These are phyloP conservation scores for Reticulascus tulasneorum DNA, from an alignment of 2,329 filamentous ascomycete genomes.

Conservation along the genomic window DNA sequence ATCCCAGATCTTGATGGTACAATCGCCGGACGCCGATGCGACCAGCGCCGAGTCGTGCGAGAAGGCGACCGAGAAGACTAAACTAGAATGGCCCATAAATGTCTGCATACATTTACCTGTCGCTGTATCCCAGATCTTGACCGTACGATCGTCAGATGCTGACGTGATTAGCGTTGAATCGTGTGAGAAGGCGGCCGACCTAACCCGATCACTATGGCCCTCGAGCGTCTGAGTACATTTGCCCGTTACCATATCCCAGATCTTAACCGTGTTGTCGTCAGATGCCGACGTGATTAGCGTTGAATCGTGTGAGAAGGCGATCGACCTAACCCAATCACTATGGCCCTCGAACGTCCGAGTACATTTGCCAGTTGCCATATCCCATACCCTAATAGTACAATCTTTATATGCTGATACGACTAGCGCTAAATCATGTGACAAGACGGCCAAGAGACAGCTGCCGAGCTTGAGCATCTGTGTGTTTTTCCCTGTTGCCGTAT, in stretches of 20 bases:
- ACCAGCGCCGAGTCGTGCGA: slow-evolving; percentile 71
- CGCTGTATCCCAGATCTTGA: slow-evolving; percentile 98
- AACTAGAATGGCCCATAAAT: slow-evolving; percentile 89
- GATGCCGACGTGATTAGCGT: slow-evolving; percentile 57
- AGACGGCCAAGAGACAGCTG: too few species aligned
- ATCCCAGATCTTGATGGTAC: slow-evolving; percentile 96
- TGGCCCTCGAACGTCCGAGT: slow-evolving; percentile 11
- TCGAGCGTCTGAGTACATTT: slow-evolving; percentile 88
- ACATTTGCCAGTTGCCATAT: not conserved
- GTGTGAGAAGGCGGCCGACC: slow-evolving; percentile 82
- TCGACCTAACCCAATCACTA: not conserved
- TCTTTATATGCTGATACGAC: too few species aligned
- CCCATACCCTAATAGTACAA: slow-evolving; percentile 7
- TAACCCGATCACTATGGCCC: slow-evolving; percentile 85
- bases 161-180: slow-evolving; percentile 83
- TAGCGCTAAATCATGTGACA: too few species aligned
- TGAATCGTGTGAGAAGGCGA: slow-evolving; percentile 1
- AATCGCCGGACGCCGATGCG: slow-evolving; percentile 97
- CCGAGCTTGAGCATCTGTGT: slow-evolving; percentile 95
- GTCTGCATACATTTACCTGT: slow-evolving; percentile 88
- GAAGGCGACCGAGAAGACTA: slow-evolving; percentile 92
- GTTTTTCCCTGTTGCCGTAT: slow-evolving; percentile 86
- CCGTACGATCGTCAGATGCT: slow-evolving; percentile 88
- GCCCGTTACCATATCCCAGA: slow-evolving; percentile 94
- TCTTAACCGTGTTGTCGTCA: slow-evolving; percentile 84